These are phyloP conservation scores for Cydonia oblonga DNA, from an alignment of 331 rosid genomes.

Conservation along the genomic window DNA sequence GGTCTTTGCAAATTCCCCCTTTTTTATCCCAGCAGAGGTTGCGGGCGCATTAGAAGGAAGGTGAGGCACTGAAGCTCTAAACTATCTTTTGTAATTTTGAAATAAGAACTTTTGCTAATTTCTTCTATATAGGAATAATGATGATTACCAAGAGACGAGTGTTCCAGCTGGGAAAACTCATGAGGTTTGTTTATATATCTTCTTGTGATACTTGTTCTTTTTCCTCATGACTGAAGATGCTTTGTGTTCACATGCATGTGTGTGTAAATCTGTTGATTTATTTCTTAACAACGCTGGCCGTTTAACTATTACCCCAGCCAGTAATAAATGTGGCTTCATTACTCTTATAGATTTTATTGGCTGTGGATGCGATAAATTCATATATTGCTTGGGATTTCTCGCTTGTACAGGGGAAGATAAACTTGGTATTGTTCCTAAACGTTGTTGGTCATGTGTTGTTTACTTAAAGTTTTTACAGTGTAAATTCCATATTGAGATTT, in stretches of 20 bases:
- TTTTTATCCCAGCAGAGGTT: constrained; percentile 84
- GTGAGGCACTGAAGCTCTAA: constrained; percentile 25
- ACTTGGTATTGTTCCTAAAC: constrained; percentile 50
- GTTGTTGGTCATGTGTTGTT: not conserved
- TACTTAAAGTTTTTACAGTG: not conserved
- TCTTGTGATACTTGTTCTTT: constrained; percentile 2
- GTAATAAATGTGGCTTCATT: not conserved
- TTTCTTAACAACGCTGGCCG: not conserved
- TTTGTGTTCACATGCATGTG: not conserved
- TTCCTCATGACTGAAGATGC: not conserved
- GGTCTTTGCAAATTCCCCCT: constrained; percentile 85
- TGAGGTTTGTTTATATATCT: constrained; percentile 47
- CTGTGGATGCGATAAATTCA: constrained; percentile 72
- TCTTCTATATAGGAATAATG: constrained; percentile 41
- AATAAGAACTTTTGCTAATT: not conserved
- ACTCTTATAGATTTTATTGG: constrained; percentile 46
- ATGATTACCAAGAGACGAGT: constrained; percentile 62
- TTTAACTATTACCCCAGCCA: not conserved
- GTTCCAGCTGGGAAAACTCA: constrained; percentile 75
- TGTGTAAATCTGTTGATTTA: not conserved
- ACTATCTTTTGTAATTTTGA: not conserved
- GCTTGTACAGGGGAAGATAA: constrained; percentile 73
- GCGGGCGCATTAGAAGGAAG: constrained; percentile 64
- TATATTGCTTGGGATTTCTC: constrained; percentile 97
- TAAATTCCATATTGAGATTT: constrained; percentile 1